Base-by-base conservation (phyloP, 2,329 filamentous ascomycete genomes). In the Akanthomyces uredinophilus region DNA sequence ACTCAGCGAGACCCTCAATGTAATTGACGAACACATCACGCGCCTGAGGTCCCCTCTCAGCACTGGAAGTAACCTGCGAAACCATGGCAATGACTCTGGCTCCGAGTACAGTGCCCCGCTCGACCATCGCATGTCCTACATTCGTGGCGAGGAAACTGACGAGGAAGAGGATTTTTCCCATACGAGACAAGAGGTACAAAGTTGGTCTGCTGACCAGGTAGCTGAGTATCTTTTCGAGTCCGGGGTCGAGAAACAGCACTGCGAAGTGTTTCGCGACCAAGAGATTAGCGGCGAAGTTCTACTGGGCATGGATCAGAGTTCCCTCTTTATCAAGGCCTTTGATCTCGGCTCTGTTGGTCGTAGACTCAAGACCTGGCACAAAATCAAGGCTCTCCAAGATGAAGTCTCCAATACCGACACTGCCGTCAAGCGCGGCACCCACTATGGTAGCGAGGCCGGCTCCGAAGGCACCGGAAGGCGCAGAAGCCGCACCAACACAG, bases 21-120 rank as follows among this genome's bases (percentile, higher is more conserved):
- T 98, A 63, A 98, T 98, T 69, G 89, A 98, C 73, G 94, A 98
- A 75, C 94, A 97, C 72, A 96, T 98, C 68, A 96, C 92, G 47
- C 90, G 96, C 72, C 84, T 98, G 66, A 79, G 83, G 64, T 83
- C 82, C 20, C 77, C 83, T 7, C 77, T 80, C 64, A 82, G 78
- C 64, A 83, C 84, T 29, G 74, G 72, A 39, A 69, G 65, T 37
- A 64, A 63, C 73, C 27, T 87, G 65, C 78, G 84, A 66, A 70
- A 81, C 61, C 75, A 77, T 57, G 76, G 81, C 49, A 91, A 87
- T 65, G 91, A 96, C 73, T 96, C 92, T 2, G 90, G 88, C 55
- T 96, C 92, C 76, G 91, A 96, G 72, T 96, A 96, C 74, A 96
- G 92, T 75, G 90, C 86, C 64, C 87, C 91, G 61, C 72, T 90